Conservation (phyloP, 2,329 filamentous ascomycete genomes). For the Diplodia intermedia region DNA sequence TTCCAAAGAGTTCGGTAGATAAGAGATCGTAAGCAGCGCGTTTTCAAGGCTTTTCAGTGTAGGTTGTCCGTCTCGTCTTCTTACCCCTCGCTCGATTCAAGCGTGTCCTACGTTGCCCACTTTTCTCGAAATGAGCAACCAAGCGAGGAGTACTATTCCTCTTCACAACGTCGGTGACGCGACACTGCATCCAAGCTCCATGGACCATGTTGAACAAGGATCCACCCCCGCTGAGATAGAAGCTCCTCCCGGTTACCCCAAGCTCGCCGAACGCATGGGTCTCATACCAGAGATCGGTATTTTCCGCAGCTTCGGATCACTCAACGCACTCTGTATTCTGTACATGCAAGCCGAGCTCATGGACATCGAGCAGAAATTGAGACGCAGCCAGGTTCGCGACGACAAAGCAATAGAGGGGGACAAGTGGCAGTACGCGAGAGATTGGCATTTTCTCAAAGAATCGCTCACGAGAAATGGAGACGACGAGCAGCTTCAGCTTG, state of each 20-base stretch:
- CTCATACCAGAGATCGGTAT: constrained; percentile 8
- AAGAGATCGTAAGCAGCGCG: too few relatives aligned
- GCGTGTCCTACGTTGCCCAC: too few relatives aligned
- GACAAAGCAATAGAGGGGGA: neutral
- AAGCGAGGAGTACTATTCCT: too few relatives aligned
- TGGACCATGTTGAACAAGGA: too few relatives aligned
- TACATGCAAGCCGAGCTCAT: constrained; percentile 21
- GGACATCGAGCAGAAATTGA: constrained; percentile 7
- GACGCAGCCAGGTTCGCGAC: neutral
- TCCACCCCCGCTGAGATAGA: too few relatives aligned
- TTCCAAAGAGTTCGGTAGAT: too few relatives aligned
- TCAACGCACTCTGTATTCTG: constrained; percentile 19
- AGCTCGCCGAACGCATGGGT: constrained; percentile 11
- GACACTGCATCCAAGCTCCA: too few relatives aligned
- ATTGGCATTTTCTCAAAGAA: constrained; percentile 7
- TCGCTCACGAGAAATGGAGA: neutral
- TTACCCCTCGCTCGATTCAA: too few relatives aligned
- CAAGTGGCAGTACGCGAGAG: neutral
- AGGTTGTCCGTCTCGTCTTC: too few relatives aligned
- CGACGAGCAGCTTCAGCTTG: neutral
- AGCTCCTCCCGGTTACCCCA: constrained; percentile 14
- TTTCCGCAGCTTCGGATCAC: constrained; percentile 17
- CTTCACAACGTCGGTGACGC: too few relatives aligned
- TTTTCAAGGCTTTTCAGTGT: too few relatives aligned
- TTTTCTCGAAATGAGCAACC: too few relatives aligned